These are phyloP conservation scores for Carex littledalei DNA, from an alignment of 176 grass and related monocot species.

Conservation along the genomic window DNA sequence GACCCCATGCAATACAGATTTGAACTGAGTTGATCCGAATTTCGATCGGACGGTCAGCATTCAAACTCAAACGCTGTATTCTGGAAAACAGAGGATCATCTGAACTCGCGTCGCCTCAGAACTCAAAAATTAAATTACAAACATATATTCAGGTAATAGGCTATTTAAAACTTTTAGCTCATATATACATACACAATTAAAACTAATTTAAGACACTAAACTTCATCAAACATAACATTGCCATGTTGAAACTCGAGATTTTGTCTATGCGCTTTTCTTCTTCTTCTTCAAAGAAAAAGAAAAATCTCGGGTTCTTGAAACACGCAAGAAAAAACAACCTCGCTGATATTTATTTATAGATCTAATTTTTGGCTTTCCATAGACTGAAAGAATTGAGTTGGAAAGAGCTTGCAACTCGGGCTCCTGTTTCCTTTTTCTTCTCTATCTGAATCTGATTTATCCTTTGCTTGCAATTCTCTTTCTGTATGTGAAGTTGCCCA, in stretches of 20 bases:
- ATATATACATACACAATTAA: not conserved
- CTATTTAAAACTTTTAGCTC: not conserved
- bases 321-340: not conserved
- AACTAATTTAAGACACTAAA: not conserved
- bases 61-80: too few relatives aligned
- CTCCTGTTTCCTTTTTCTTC: not conserved
- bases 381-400: not conserved
- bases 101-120: too few relatives aligned
- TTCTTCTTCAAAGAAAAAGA: not conserved
- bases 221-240: not conserved
- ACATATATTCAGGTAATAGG: not conserved
- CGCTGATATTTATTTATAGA: not conserved
- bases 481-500: constrained; percentile 26
- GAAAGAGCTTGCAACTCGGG: constrained; percentile 10
- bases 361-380: not conserved
- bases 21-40: too few relatives aligned
- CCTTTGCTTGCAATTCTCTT: constrained; percentile 27
- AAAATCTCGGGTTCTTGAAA: too few relatives aligned
- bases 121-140: not conserved
- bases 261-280: not conserved
- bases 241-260: not conserved
- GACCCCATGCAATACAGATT: too few relatives aligned
- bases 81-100: too few relatives aligned
- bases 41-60: too few relatives aligned
- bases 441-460: constrained; percentile 20